phyloP scores from a whole-genome alignment of 78 protist genomes.

The Planoprotostelium fungivorum region DNA sequence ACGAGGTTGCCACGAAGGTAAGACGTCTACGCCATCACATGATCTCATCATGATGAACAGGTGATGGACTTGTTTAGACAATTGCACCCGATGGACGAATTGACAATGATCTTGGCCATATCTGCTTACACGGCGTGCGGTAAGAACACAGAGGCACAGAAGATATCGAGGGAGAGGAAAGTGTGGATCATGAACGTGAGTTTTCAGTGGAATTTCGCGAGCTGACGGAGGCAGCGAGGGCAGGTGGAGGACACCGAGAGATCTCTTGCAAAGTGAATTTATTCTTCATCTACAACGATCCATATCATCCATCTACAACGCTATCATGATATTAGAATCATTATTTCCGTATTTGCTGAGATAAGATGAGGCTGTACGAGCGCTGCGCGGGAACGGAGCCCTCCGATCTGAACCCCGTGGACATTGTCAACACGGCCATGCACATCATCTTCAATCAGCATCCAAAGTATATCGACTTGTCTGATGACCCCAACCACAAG shows the following conservation, averaged over 20 bases:
- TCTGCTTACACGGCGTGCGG: background rate
- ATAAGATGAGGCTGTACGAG: background rate
- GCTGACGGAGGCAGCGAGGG: too few relatives aligned
- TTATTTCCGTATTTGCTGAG: too few relatives aligned
- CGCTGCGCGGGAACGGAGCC: background rate
- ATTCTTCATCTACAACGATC: too few relatives aligned
- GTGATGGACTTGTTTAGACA: background rate
- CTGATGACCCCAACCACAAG: background rate
- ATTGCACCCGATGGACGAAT: background rate
- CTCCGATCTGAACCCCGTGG: background rate
- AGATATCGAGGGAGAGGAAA: background rate
- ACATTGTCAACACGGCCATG: background rate
- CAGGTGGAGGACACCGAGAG: too few relatives aligned
- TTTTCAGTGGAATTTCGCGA: too few relatives aligned
- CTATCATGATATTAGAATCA: background rate
- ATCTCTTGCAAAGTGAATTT: too few relatives aligned
- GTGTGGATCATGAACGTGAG: background rate
- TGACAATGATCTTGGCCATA: background rate
- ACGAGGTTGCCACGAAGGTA: background rate
- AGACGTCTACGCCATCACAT: background rate
- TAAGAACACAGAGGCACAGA: background rate
- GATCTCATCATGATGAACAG: background rate
- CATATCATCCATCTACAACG: too few relatives aligned
- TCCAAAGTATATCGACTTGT: background rate
- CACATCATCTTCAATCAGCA: background rate